Evolutionary conservation across 2,329 filamentous ascomycete species (phyloP), one percentile per base, ranked within the genome.

Genomic region (Dothiorella sarmentorum): DNA sequence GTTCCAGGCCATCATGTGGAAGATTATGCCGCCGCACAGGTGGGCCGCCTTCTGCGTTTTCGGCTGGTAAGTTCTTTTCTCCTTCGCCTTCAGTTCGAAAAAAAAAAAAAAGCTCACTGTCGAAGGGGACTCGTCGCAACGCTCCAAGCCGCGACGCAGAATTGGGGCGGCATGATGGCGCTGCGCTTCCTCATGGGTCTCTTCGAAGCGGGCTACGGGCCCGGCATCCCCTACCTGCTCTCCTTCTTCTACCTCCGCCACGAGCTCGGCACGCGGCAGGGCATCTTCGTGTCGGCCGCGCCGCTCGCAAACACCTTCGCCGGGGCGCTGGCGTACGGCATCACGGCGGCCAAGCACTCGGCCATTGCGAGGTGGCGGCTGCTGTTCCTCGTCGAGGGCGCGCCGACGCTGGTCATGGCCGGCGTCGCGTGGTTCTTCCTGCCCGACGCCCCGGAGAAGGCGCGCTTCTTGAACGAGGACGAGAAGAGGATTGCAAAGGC

Each of bases 221-320:
- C 75, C 4, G 75, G 74, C 2, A 73, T 81, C 11, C 78, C 79
- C 0, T 82, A 78, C 43, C 65, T 82, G 13, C 68, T 84, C 0
- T 80, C 78, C 0, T 84, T 83, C 68, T 84, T 85, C 72, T 87
- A 86, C 65, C 76, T 81, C 7, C 74, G 83, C 13, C 74, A 81
- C 33, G 81, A 82, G 63, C 70, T 85, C 11, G 83, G 83, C 29
- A 73, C 84, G 27, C 74, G 83, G 3, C 79, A 78, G 53, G 83
- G 82, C 2, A 67, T 85, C 20, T 86, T 85, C 62, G 61, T 77
- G 22, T 68, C 68, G 10, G 75, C 75, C 3, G 85, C 85, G 0
- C 85, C 86, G 1, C 80, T 96, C 3, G 90, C 91, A 1, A 94
- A 90, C 40, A 87, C 86, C 1, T 92, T 95, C 68, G 89, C 90